Evolutionary conservation across 148 eudicot species (phyloP), one percentile per base, ranked within the genome.

Genomic region (Fagopyrum homotropicum): DNA sequence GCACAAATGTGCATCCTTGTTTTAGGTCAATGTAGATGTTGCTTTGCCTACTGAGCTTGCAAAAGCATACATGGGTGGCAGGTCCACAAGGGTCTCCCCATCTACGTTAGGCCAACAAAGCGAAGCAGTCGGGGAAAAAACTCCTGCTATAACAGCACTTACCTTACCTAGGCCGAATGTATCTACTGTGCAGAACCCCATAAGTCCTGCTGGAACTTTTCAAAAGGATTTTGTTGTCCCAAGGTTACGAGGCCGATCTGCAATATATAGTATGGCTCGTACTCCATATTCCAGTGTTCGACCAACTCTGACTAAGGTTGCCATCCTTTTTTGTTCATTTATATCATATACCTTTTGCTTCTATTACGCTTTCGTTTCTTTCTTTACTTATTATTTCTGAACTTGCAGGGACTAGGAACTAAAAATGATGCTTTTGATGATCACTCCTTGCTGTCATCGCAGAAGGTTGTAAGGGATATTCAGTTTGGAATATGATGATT

Each of bases 21-120:
- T 45, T 47, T 72, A 94, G 98, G 92, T 80, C 68, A 76, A 77
- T 81, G 87, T 84, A 63, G 97, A 81, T 76, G 72, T 83, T 82
- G 89, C 93, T 57, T 87, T 95, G 29, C 98, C 99, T 76, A 89
- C 90, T 77, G 97, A 96, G 77, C 90, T 96, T 80, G 97, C 99
- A 73, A 96, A 92, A 88, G 94, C 93, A 49, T 96, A 92, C 85
- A 96, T 96, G 98, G 93, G 89, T 49, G 82, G 85, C 66, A 81
- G 84, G 80, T 80, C 93, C 69, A 76, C 87, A 55, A 87, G 81
- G 78, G 80, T 78, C 66, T 92, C 97, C 16, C 93, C 98, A 8
- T 87, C 90, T 75, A 61, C 72, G 50, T 55, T 83, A 69, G 84
- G 82, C 46, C 76, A 80, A 81, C 87, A 81, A 56, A 80, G 79